Evolutionary conservation across 345 rosid species (phyloP), one percentile per base, ranked within the genome.

Genomic region (Dipteronia dyeriana): DNA sequence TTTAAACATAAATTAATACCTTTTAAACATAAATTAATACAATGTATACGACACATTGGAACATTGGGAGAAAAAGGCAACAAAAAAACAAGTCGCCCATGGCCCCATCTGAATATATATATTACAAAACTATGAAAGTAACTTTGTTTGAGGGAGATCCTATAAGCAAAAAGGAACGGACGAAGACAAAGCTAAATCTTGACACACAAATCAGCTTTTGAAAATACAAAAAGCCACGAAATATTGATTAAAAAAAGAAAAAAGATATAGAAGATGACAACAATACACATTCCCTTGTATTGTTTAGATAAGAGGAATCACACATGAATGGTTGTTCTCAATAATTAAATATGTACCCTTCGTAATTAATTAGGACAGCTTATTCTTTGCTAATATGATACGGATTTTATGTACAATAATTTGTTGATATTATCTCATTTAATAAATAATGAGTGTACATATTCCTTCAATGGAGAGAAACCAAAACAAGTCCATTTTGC

Each of bases 181-280:
- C 29, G 17, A 76, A 23, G 43, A 41, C 3, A 67, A 68, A 57
- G 39, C 41, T 66, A 34, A 56, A 67, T 67, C 72, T 76, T 39
- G 56, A 47, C 65, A 70, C 78, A 23, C 7, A 8, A 29, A 43
- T 73, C 57, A 20, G 34, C 71, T 74, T 68, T 62, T 23, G 61
- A 56, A 34, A 34, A 34, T 56, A n/a, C 61, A 56, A 78, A 56
- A 79, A 9, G 63, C 34, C 59, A 22, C 59, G 43, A 73, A 66
- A n/a, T 22, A 6, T 41, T 41, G 10, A 41, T 41, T 65, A 13
- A 34, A 38, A 5, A n/a, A 61, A 14, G 11, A 16, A 17, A 13
- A 70, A 68, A 68, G 25, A 43, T 11, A 45, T 41, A 12, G 6
- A 19, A 29, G 63, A 59, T 34, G 38, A 34, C 38, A 34, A 34